These are phyloP conservation scores for Boletales sp. DNA, from an alignment of 768 basidiomycete species.

Conservation along the genomic window DNA sequence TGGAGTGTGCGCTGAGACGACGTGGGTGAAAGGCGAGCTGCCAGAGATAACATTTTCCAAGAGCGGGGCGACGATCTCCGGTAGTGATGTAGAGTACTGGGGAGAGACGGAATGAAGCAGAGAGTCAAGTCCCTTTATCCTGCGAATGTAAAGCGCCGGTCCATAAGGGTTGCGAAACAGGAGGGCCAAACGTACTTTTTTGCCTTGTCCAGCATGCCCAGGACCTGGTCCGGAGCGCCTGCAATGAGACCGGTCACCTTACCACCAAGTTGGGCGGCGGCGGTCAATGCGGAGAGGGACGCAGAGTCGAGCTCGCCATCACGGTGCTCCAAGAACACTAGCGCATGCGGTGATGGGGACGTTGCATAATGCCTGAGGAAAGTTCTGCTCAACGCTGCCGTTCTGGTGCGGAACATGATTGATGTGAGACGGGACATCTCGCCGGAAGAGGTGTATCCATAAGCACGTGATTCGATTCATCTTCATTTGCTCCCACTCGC, in stretches of 20 bases:
- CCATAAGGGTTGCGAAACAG: slow-evolving; percentile 3
- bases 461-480: slow-evolving; percentile 16
- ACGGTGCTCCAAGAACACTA: slow-evolving; percentile 89
- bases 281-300: slow-evolving; percentile 87
- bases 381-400: slow-evolving; percentile 30
- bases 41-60: slow-evolving; percentile 69
- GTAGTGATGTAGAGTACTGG: slow-evolving; percentile 63
- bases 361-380: slow-evolving; percentile 49
- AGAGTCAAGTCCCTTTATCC: slow-evolving; percentile 63
- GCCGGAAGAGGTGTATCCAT: neutral
- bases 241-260: slow-evolving; percentile 77
- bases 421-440: neutral
- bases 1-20: slow-evolving; percentile 90
- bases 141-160: slow-evolving; percentile 23
- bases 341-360: slow-evolving; percentile 60
- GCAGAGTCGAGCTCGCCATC: slow-evolving; percentile 78
- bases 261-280: slow-evolving; percentile 82
- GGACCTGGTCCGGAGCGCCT: slow-evolving; percentile 66
- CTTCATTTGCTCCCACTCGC: neutral
- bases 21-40: slow-evolving; percentile 74
- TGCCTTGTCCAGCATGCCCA: slow-evolving; percentile 62
- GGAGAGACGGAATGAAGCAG: slow-evolving; percentile 69
- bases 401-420: slow-evolving; percentile 20
- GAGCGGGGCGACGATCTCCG: slow-evolving; percentile 81
- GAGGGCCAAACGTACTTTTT: slow-evolving; percentile 59